Conservation (phyloP, 2,329 filamentous ascomycete species). For the Teratosphaeria viscida region DNA sequence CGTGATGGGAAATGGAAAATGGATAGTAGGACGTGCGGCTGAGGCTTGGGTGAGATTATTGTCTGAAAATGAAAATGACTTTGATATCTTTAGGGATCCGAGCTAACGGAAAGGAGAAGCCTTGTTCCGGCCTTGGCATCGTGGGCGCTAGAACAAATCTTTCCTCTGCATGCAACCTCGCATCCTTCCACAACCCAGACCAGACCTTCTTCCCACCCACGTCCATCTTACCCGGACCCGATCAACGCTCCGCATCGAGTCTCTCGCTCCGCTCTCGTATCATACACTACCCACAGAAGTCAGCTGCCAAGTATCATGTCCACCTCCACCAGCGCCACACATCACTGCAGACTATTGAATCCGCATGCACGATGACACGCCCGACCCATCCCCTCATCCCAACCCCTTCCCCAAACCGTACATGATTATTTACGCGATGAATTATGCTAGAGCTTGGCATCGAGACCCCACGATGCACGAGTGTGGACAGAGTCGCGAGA, state of each 20-base stretch:
- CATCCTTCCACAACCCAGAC: background rate
- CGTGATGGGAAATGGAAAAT: background rate
- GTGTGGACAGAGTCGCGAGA: constrained; percentile 25
- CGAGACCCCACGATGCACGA: background rate
- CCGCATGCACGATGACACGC: background rate
- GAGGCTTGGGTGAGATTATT: background rate
- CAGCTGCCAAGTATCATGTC: background rate
- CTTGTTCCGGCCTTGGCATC: background rate
- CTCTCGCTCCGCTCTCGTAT: background rate
- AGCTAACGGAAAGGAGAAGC: background rate
- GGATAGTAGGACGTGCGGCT: background rate
- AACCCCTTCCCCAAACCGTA: background rate
- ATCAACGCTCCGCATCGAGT: background rate
- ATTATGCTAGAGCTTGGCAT: constrained; percentile 22
- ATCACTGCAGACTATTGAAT: background rate
- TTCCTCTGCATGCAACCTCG: background rate
- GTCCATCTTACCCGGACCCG: background rate
- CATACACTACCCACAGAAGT: background rate
- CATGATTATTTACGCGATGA: constrained; percentile 4
- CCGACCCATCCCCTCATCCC: background rate
- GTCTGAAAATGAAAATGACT: background rate
- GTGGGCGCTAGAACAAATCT: background rate
- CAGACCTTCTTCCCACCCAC: background rate
- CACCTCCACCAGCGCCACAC: background rate
- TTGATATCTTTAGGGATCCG: background rate